Base-by-base conservation (phyloP, 2,329 filamentous ascomycete genomes). In the Ascochyta pisi region DNA sequence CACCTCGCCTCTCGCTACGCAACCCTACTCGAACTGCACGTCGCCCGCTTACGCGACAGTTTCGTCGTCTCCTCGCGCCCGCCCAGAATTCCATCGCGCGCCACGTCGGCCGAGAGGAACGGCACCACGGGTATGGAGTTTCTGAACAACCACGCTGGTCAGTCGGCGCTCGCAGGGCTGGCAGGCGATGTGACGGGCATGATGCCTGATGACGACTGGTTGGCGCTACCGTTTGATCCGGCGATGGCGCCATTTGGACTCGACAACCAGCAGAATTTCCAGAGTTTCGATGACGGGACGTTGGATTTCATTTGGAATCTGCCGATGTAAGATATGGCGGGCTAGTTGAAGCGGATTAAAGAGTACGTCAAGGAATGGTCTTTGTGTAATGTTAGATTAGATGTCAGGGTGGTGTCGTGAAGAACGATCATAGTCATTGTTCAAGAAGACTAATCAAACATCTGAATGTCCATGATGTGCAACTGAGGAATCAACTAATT, bases 1-100 rank as follows among this genome's bases (percentile, higher is more conserved):
- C 81, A 83, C 61, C 70, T 83, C 4, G 81, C 79, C 9, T 79
- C 79, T 3, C 75, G 81, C 22, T 83, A 83, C 61, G 81, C 81
- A 4, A 80, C 78, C 0, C 71, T 83, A 2, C 68, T 83, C 10
- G 81, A 83, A 22, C 42, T 72, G 0, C 73, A 76, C 47, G 73
- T 76, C n/a, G 66, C 73, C 6, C 69, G 72, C 15, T 63, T 76
- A 8, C 69, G 74, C 12, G 69, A 74, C 40, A 73, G 66, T 52
- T 76, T 76, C 42, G 69, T 76, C 10, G 70, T 74, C 0, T 74
- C 73, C 7, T 72, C 72, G 7, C 63, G 73, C 1, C 73, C 73
- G 10, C 73, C 74, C 9, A 63, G 72, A 15, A 63, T 76, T 7
- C 68, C 71, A 2, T 71, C 71, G 6, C 71, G 68, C 3, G 67